Evolutionary conservation across 2,329 filamentous ascomycete species (phyloP).

Genomic region (Aureobasidium sp.): DNA sequence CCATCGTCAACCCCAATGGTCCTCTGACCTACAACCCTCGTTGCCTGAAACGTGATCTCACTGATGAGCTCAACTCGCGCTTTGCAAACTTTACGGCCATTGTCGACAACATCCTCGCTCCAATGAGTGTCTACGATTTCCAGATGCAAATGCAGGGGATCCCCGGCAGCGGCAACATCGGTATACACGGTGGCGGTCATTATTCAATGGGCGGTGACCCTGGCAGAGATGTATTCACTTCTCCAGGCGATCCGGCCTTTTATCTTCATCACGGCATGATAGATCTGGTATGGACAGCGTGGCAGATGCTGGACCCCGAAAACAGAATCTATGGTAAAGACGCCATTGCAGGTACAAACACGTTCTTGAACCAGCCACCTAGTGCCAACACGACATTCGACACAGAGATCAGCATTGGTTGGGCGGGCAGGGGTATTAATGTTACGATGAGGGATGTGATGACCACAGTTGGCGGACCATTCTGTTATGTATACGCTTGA

Average conservation of each 20-base stretch:
- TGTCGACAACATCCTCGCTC: slow-evolving; percentile 15
- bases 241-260: slow-evolving; percentile 51
- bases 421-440: slow-evolving; percentile 33
- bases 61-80: slow-evolving; percentile 12
- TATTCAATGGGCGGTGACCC: slow-evolving; percentile 51
- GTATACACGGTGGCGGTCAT: slow-evolving; percentile 50
- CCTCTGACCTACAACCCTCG: slow-evolving; percentile 25
- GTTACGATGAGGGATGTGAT: slow-evolving; percentile 40
- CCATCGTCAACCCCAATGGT: slow-evolving; percentile 16
- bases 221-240: slow-evolving; percentile 44
- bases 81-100: slow-evolving; percentile 22
- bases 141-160: slow-evolving; percentile 24
- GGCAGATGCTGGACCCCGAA: slow-evolving; percentile 50
- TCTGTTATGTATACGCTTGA: slow-evolving; percentile 47
- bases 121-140: slow-evolving; percentile 19
- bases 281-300: slow-evolving; percentile 54
- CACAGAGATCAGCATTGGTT: slow-evolving; percentile 42
- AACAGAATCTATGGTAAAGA: slow-evolving; percentile 39
- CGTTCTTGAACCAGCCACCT: slow-evolving; percentile 46
- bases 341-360: slow-evolving; percentile 47
- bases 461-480: slow-evolving; percentile 47
- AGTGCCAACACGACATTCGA: slow-evolving; percentile 47
- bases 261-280: slow-evolving; percentile 53
- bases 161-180: slow-evolving; percentile 24
- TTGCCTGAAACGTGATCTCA: slow-evolving; percentile 25